A percentile compares a stretch with the other conserved stretches of the same genome.
These are phyloP conservation scores for Nitzschia sp. DNA, from an alignment of 108 stramenopile genomes.

Conservation along the genomic window DNA sequence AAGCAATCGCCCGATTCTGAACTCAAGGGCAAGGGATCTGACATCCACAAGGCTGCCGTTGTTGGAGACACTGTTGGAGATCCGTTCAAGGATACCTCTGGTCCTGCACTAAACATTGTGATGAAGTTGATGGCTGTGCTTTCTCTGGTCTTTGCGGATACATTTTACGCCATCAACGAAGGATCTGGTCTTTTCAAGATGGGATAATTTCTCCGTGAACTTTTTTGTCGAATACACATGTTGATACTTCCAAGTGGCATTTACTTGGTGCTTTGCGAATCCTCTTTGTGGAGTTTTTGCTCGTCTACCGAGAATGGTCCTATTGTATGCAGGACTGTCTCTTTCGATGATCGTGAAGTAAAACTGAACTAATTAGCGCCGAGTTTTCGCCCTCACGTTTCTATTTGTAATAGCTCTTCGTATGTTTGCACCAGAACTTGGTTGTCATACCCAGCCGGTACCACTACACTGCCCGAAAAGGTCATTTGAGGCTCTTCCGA, in stretches of 20 bases:
- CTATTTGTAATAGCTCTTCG: conserved; percentile 5
- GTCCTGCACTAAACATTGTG: conserved; percentile 97
- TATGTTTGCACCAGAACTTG: conserved; percentile 28
- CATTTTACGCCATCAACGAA: conserved; percentile 91
- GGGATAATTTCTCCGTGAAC: conserved; percentile 8
- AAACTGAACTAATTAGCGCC: too few species aligned
- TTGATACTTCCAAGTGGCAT: too few species aligned
- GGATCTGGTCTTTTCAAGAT: conserved; percentile 80
- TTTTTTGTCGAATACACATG: not conserved
- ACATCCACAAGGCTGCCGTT: conserved; percentile 96
- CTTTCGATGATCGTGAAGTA: too few species aligned
- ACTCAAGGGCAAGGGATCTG: conserved; percentile 89
- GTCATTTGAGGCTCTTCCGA: conserved; percentile 8
- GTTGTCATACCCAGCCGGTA: conserved; percentile 55
- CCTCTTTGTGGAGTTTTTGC: too few species aligned
- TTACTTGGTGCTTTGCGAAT: too few species aligned
- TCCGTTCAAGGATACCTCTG: conserved; percentile 98
- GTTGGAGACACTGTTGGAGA: conserved; percentile 98
- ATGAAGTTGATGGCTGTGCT: conserved; percentile 99
- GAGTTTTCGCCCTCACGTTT: too few species aligned
- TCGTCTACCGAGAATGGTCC: too few species aligned
- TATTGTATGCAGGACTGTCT: too few species aligned
- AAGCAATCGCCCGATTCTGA: conserved; percentile 84
- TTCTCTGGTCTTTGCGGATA: conserved; percentile 95
- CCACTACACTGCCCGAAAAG: conserved; percentile 35